phyloP scores from a whole-genome alignment of 2,329 filamentous ascomycete genomes.

The Cladosporium colombiae region DNA sequence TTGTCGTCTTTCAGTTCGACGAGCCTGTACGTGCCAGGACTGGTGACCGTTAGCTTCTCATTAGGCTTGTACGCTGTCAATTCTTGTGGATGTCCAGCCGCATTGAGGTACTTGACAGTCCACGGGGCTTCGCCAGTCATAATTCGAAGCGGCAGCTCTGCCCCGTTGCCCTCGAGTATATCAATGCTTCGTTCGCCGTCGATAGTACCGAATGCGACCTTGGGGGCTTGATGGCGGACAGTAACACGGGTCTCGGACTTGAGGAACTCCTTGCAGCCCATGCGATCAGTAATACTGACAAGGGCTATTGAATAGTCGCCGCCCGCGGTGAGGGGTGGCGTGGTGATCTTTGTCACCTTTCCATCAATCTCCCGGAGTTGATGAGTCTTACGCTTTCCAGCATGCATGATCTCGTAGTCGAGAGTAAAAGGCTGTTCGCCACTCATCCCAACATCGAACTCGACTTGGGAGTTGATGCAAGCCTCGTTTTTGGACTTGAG shows the following conservation, averaged over 20 bases:
- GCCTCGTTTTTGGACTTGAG: constrained; percentile 61
- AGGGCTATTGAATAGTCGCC: constrained; percentile 89
- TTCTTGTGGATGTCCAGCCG: constrained; percentile 39
- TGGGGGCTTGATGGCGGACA: constrained; percentile 84
- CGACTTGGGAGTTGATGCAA: constrained; percentile 80
- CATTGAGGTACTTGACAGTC: constrained; percentile 69
- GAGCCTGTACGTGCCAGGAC: constrained; percentile 74
- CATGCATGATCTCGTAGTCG: constrained; percentile 90
- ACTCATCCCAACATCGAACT: constrained; percentile 70
- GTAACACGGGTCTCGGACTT: constrained; percentile 83
- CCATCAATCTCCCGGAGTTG: constrained; percentile 64
- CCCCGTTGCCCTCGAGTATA: constrained; percentile 72
- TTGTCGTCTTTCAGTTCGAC: constrained; percentile 73
- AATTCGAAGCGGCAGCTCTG: constrained; percentile 78
- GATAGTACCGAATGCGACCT: constrained; percentile 80
- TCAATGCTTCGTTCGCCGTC: constrained; percentile 75
- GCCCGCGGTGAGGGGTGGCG: constrained; percentile 71
- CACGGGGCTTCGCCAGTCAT: constrained; percentile 79
- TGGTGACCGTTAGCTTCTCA: constrained; percentile 32
- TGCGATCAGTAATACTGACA: constrained; percentile 81
- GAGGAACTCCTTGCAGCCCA: constrained; percentile 81
- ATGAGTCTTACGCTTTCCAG: constrained; percentile 76
- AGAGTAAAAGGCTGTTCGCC: constrained; percentile 86
- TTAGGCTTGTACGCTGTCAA: constrained; percentile 41
- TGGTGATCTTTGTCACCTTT: constrained; percentile 69